These are phyloP conservation scores for Phytophthora citrophthora DNA, from an alignment of 352 stramenopile genomes.

Conservation along the genomic window DNA sequence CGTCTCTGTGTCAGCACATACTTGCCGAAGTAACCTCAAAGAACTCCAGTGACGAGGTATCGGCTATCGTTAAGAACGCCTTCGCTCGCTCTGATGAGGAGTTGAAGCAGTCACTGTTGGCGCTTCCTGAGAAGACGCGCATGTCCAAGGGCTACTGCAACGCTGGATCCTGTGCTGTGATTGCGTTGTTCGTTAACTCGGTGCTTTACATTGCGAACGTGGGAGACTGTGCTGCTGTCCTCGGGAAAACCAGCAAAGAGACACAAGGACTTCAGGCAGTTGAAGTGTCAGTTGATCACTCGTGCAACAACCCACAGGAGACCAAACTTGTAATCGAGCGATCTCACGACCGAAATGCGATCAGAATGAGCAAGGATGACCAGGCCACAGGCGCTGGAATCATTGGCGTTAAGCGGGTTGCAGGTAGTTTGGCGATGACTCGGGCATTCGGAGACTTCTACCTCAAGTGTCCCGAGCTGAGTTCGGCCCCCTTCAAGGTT, in stretches of 20 bases:
- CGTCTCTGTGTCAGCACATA: constrained; percentile 48
- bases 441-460: constrained; percentile 94
- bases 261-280: constrained; percentile 34
- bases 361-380: constrained; percentile 93
- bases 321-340: constrained; percentile 61
- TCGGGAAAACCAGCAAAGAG: constrained; percentile 67
- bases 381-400: constrained; percentile 71
- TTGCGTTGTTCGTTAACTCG: constrained; percentile 63
- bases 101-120: constrained; percentile 62
- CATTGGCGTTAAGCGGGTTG: constrained; percentile 90
- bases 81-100: constrained; percentile 64
- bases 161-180: constrained; percentile 66
- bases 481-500: constrained; percentile 91
- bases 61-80: constrained; percentile 33
- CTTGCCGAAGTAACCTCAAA: constrained; percentile 31
- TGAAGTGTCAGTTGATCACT: constrained; percentile 67
- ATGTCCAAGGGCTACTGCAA: constrained; percentile 80
- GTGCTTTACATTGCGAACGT: constrained; percentile 91
- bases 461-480: constrained; percentile 92
- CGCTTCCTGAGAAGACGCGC: constrained; percentile 41
- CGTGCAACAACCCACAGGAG: constrained; percentile 63
- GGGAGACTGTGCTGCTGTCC: constrained; percentile 90
- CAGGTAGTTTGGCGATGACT: constrained; percentile 91
- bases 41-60: constrained; percentile 43
- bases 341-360: constrained; percentile 76